These are phyloP conservation scores for Dacryopinax spathularia DNA, from an alignment of 768 basidiomycete genomes.

Conservation along the genomic window DNA sequence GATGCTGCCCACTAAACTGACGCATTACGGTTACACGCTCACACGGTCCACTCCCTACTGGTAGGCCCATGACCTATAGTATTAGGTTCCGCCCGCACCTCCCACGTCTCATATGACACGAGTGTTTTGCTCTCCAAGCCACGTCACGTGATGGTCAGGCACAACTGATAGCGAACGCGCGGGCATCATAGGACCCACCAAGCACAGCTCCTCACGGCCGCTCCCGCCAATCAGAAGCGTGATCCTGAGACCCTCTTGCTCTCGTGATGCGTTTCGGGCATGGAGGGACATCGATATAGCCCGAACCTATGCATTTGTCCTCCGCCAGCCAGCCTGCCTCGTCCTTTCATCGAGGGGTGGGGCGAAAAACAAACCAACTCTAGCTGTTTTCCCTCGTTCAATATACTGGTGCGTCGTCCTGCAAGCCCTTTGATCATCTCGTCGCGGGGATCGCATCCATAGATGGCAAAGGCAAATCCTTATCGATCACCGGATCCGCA, in stretches of 20 bases:
- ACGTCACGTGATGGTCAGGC: slow-evolving; percentile 1
- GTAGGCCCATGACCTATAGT: neutral
- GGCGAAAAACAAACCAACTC: too few relatives aligned
- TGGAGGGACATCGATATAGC: too few relatives aligned
- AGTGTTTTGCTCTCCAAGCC: slow-evolving; percentile 3
- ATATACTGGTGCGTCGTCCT: too few relatives aligned
- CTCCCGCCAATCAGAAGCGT: neutral
- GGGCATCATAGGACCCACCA: slow-evolving; percentile 2
- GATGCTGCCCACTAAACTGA: neutral
- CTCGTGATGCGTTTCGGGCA: neutral
- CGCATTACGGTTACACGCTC: neutral
- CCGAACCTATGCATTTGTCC: too few relatives aligned
- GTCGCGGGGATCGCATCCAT: too few relatives aligned
- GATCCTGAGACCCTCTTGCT: neutral
- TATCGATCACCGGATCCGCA: neutral
- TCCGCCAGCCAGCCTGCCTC: too few relatives aligned
- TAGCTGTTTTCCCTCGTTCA: too few relatives aligned
- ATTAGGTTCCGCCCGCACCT: neutral
- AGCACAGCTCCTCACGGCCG: neutral
- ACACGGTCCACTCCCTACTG: neutral
- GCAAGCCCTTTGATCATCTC: neutral
- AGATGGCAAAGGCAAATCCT: neutral
- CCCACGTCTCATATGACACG: slow-evolving; percentile 2
- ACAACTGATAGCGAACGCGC: neutral
- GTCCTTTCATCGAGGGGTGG: too few relatives aligned